Percentiles rank a stretch among this genome's conserved stretches.
phyloP scores from a whole-genome alignment of 2,329 filamentous ascomycete species.

The Aureobasidium sp. region DNA sequence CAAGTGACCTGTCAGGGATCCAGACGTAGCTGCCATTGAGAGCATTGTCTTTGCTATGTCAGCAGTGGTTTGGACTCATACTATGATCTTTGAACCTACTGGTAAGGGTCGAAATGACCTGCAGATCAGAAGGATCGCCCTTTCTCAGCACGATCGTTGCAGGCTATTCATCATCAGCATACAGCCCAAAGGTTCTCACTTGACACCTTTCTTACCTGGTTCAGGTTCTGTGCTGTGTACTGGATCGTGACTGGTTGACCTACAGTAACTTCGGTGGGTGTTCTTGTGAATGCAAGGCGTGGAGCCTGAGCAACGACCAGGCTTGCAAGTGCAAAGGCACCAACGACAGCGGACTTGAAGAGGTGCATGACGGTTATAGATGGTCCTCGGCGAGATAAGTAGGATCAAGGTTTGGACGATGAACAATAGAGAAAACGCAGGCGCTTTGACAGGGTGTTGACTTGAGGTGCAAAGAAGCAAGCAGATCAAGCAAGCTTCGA shows the following conservation, averaged over 20 bases:
- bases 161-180: constrained; percentile 29
- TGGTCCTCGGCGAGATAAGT: neutral
- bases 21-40: constrained; percentile 44
- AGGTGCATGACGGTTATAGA: constrained; percentile 26
- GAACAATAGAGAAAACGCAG: neutral
- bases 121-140: constrained; percentile 44
- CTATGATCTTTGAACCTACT: constrained; percentile 29
- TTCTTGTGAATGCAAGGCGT: constrained; percentile 46
- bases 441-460: neutral
- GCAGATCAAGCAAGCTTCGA: neutral
- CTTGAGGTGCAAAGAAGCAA: neutral
- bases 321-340: constrained; percentile 35
- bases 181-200: neutral
- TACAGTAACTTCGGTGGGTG: constrained; percentile 41
- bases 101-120: constrained; percentile 44
- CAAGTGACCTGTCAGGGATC: constrained; percentile 40
- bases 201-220: constrained; percentile 11
- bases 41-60: constrained; percentile 29
- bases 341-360: constrained; percentile 41
- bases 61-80: neutral
- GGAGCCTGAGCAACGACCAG: constrained; percentile 40
- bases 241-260: constrained; percentile 40
- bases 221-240: constrained; percentile 23
- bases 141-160: constrained; percentile 51
- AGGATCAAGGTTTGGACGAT: neutral